These are phyloP conservation scores for Didymella arachidicola DNA, from an alignment of 2,329 filamentous ascomycete genomes.

Conservation along the genomic window DNA sequence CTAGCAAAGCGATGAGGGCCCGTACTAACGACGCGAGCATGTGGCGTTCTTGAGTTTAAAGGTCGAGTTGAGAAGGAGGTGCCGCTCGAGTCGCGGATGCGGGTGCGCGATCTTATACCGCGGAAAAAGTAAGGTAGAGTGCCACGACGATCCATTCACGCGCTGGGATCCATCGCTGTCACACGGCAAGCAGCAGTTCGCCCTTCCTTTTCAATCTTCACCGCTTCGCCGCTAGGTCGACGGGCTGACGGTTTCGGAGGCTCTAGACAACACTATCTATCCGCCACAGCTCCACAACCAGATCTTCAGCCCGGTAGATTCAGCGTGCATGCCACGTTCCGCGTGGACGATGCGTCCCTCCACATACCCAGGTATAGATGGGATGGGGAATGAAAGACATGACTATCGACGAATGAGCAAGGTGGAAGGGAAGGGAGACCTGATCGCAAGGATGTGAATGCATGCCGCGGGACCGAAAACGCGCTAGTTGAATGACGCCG, in stretches of 20 bases:
- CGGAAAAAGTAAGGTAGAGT: background rate
- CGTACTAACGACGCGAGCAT: slow-evolving; percentile 19
- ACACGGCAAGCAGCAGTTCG: slow-evolving; percentile 4
- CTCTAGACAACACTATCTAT: slow-evolving; percentile 8
- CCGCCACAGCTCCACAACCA: slow-evolving; percentile 14
- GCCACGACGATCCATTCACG: slow-evolving; percentile 11
- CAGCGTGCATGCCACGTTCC: slow-evolving; percentile 4
- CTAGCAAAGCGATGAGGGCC: slow-evolving; percentile 21
- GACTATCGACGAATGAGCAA: background rate
- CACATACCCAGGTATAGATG: background rate
- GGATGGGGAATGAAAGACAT: background rate
- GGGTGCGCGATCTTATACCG: slow-evolving; percentile 8
- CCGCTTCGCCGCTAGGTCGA: slow-evolving; percentile 13
- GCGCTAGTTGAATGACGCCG: slow-evolving; percentile 1
- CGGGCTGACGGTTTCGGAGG: slow-evolving; percentile 12
- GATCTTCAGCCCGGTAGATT: slow-evolving; percentile 4
- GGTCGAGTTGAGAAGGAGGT: background rate
- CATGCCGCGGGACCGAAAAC: background rate
- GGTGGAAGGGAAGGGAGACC: slow-evolving; percentile 1
- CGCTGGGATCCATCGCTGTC: slow-evolving; percentile 3
- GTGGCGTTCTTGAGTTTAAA: slow-evolving; percentile 1
- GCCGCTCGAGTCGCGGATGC: background rate
- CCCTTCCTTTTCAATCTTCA: slow-evolving; percentile 6
- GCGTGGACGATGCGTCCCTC: background rate
- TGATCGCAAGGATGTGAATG: background rate